Base-by-base conservation (phyloP, 2,329 filamentous ascomycete genomes). In the Diplodia mutila region DNA sequence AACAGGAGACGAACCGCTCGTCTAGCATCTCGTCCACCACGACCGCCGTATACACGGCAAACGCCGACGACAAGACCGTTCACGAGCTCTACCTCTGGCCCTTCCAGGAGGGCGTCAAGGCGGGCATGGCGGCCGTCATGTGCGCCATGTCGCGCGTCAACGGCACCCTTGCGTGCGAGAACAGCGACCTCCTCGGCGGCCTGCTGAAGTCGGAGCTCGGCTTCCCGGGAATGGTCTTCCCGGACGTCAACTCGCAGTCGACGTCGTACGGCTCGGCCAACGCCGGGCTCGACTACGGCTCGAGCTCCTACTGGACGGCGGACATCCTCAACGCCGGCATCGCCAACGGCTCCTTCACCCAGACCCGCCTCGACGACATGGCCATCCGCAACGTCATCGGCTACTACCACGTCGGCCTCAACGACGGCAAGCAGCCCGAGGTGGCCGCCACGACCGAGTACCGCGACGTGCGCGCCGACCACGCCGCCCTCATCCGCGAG, bases 351-450 rank as follows among this genome's bases (percentile, higher is more conserved):
- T 74, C 74, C 0, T 69, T 77, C 68, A 70, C 72, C 3, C 69
- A 74, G 54, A 69, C 71, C 37, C 70, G 74, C 9, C 71, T 77
- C 2, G 73, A 77, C 59, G 76, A 78, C 52, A 77, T 76, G 75
- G 75, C 79, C 8, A 72, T 78, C 29, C 75, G 76, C 61, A 76
- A 79, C 23, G 78, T 85, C 54, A 74, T 85, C 11, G 81, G 80
- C 0, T 85, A 82, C 80, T 86, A 85, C 71, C 79, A 81, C n/a
- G 71, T 83, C 4, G 81, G 79, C 4, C 81, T 85, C 67, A 81
- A 85, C 57, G 74, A 81, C 66, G 77, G 76, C 2, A 81, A 82
- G 55, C 81, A 81, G 0, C 72, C 74, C 0, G 78, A 80, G 1
- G 76, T 77, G 8, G 65, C 65, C 46, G 27, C 29, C 46, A 66